Conservation (phyloP, 2,329 filamentous ascomycete genomes). For the Aureobasidium zeae region DNA sequence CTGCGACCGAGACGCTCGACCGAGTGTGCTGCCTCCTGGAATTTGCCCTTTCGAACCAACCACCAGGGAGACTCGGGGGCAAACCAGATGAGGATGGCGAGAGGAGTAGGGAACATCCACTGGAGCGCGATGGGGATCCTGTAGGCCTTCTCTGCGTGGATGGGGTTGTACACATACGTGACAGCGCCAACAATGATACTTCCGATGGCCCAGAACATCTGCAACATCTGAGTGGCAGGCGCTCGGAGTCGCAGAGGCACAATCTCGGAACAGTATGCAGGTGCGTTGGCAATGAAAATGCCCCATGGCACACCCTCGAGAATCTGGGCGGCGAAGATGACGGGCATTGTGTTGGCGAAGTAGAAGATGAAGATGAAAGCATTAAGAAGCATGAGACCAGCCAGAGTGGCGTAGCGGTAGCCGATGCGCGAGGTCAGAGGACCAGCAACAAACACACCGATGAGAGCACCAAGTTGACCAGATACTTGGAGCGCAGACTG, state of each 20-base stretch:
- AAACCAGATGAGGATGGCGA: conserved; percentile 44
- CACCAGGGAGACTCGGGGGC: conserved; percentile 47
- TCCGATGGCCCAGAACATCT: conserved; percentile 59
- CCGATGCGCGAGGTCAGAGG: conserved; percentile 51
- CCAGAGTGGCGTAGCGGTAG: conserved; percentile 52
- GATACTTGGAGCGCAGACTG: conserved; percentile 48
- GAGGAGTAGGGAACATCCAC: conserved; percentile 50
- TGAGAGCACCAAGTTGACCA: conserved; percentile 50
- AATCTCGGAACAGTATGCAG: conserved; percentile 54
- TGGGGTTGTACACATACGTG: conserved; percentile 45
- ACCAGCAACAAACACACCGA: conserved; percentile 51
- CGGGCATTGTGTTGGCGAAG: conserved; percentile 41
- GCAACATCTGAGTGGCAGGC: conserved; percentile 52
- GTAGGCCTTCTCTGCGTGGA: conserved; percentile 35
- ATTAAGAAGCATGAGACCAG: conserved; percentile 48
- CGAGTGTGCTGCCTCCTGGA: conserved; percentile 38
- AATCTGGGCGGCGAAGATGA: conserved; percentile 46
- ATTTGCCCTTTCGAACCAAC: conserved; percentile 42
- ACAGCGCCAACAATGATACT: conserved; percentile 51
- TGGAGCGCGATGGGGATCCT: conserved; percentile 48
- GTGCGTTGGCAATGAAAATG: conserved; percentile 56
- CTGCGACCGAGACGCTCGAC: conserved; percentile 43
- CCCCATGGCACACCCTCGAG: conserved; percentile 57
- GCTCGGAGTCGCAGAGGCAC: conserved; percentile 50
- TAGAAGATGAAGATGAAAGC: conserved; percentile 52